A percentile compares a stretch with the other conserved stretches of the same genome.
phyloP scores from a whole-genome alignment of 2,329 filamentous ascomycete species.

The Cladosporium sp. region DNA sequence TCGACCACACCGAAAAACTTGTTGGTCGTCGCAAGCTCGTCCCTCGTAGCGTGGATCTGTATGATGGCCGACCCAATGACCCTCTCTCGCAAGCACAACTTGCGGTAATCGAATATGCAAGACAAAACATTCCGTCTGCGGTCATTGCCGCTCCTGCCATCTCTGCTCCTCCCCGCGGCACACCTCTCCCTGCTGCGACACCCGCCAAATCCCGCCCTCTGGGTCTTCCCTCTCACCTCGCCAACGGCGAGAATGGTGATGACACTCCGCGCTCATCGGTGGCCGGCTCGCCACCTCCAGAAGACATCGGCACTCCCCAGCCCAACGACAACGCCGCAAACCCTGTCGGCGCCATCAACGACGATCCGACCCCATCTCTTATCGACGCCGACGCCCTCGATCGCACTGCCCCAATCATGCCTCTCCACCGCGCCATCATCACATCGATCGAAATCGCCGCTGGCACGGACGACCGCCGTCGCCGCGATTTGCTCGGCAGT shows the following conservation, averaged over 20 bases:
- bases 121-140: constrained; percentile 40
- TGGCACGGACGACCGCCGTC: constrained; percentile 76
- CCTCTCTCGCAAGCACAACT: constrained; percentile 82
- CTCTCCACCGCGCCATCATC: constrained; percentile 86
- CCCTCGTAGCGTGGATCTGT: constrained; percentile 86
- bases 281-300: constrained; percentile 83
- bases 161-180: constrained; percentile 47
- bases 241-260: constrained; percentile 66
- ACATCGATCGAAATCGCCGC: constrained; percentile 86
- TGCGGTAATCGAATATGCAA: constrained; percentile 58
- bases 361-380: constrained; percentile 37
- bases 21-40: constrained; percentile 76
- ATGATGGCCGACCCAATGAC: constrained; percentile 90
- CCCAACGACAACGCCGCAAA: constrained; percentile 40
- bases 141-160: constrained; percentile 41
- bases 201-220: constrained; percentile 45
- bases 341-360: constrained; percentile 42
- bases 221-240: constrained; percentile 67
- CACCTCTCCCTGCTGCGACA: constrained; percentile 28
- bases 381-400: constrained; percentile 68
- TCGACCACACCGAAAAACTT: constrained; percentile 80
- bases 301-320: constrained; percentile 68
- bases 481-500: constrained; percentile 82
- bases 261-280: constrained; percentile 81
- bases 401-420: constrained; percentile 74